Evolutionary conservation across 768 basidiomycete species (phyloP).

Genomic region (Mycena chlorophos): DNA sequence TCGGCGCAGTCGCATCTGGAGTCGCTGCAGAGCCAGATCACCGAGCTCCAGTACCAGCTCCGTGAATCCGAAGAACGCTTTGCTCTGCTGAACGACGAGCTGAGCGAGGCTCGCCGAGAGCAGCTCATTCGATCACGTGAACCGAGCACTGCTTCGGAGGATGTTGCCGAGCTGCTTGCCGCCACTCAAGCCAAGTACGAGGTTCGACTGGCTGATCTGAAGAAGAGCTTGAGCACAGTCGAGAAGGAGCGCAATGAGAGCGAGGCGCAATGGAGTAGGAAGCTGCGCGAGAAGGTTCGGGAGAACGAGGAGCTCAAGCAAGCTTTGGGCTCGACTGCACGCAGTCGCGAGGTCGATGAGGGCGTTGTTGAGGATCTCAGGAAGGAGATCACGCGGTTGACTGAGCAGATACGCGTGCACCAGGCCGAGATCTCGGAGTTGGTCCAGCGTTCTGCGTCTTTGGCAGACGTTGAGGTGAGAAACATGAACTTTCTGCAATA

Average conservation of each 20-base stretch:
- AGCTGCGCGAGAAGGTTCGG: slow-evolving; percentile 72
- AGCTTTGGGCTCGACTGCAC: slow-evolving; percentile 55
- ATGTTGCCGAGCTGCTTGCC: slow-evolving; percentile 70
- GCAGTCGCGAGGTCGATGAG: slow-evolving; percentile 61
- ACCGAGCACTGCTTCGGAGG: slow-evolving; percentile 54
- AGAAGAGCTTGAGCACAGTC: slow-evolving; percentile 54
- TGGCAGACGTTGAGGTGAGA: slow-evolving; percentile 65
- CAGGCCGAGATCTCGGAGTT: slow-evolving; percentile 59
- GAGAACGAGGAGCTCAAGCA: slow-evolving; percentile 76
- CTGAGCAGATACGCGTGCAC: slow-evolving; percentile 47
- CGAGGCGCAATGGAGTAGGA: slow-evolving; percentile 88
- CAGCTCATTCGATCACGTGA: slow-evolving; percentile 49
- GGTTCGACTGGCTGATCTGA: slow-evolving; percentile 69
- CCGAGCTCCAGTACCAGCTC: slow-evolving; percentile 85
- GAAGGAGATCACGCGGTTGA: slow-evolving; percentile 53
- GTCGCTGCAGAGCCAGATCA: slow-evolving; percentile 70
- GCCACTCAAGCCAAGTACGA: slow-evolving; percentile 80
- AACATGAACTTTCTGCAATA: background rate
- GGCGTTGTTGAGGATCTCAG: slow-evolving; percentile 50
- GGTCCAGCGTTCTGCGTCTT: slow-evolving; percentile 46
- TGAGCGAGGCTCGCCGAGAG: slow-evolving; percentile 61
- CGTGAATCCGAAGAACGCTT: slow-evolving; percentile 77
- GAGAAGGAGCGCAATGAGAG: slow-evolving; percentile 86
- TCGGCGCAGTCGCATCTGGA: slow-evolving; percentile 76
- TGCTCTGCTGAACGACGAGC: slow-evolving; percentile 69